Conservation (phyloP, 2,329 filamentous ascomycete species). For the Massarina eburnea region DNA sequence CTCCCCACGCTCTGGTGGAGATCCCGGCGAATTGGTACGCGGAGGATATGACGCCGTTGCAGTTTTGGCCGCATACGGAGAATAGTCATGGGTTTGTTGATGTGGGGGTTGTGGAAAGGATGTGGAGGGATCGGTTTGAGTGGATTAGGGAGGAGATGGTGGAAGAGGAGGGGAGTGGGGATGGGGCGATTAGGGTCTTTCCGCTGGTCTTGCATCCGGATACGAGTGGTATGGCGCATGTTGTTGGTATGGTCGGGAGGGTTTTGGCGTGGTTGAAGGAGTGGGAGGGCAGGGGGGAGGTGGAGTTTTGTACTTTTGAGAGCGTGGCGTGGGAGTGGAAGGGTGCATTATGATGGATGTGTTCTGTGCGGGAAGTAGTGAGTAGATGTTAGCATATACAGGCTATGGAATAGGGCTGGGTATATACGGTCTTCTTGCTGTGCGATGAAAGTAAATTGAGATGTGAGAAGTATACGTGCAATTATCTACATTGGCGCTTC, state of each 20-base stretch:
- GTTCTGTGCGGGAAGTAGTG: too few relatives aligned
- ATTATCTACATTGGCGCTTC: too few relatives aligned
- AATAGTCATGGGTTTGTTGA: constrained; percentile 63
- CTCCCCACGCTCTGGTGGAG: constrained; percentile 45
- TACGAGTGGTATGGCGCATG: constrained; percentile 62
- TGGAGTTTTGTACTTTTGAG: constrained; percentile 51
- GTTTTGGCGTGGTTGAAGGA: constrained; percentile 54
- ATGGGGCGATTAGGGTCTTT: constrained; percentile 48
- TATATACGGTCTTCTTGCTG: too few relatives aligned
- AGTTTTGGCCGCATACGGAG: constrained; percentile 49
- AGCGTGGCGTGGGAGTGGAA: constrained; percentile 48
- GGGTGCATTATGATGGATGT: too few relatives aligned
- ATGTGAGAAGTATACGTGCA: too few relatives aligned
- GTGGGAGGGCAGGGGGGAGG: constrained; percentile 42
- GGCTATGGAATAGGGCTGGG: too few relatives aligned
- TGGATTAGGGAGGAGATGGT: constrained; percentile 51
- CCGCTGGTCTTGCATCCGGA: constrained; percentile 60
- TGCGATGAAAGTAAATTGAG: too few relatives aligned
- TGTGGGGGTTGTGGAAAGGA: constrained; percentile 58
- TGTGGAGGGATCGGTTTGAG: constrained; percentile 63
- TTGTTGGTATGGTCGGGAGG: constrained; percentile 60
- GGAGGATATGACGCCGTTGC: constrained; percentile 55
- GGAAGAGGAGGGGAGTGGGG: constrained; percentile 25
- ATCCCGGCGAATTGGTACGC: constrained; percentile 56
- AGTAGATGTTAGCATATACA: too few relatives aligned